These are phyloP conservation scores for Rubroboletus satanas DNA, from an alignment of 768 basidiomycete species.

Conservation along the genomic window DNA sequence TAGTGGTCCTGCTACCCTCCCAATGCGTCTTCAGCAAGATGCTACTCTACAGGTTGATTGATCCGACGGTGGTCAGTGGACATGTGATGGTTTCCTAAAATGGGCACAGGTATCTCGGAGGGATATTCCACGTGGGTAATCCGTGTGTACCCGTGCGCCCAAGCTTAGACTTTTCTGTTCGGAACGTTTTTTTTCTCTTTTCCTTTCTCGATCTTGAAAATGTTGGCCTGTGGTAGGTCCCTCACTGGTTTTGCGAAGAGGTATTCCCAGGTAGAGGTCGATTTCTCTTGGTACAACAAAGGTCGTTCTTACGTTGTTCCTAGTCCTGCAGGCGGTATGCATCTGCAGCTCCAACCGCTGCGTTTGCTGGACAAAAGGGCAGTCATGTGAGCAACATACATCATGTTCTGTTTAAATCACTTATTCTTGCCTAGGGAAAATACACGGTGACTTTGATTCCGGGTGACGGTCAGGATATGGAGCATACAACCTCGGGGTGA, in stretches of 20 bases:
- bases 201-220: conserved; percentile 32
- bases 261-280: conserved; percentile 43
- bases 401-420: not conserved
- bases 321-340: conserved; percentile 65
- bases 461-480: conserved; percentile 70
- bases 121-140: conserved; percentile 17
- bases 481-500: conserved; percentile 3
- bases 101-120: not conserved
- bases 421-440: conserved; percentile 64
- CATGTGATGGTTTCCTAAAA: conserved; percentile 7
- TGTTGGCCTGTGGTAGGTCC: conserved; percentile 55
- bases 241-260: conserved; percentile 53
- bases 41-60: not conserved
- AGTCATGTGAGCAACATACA: conserved; percentile 58
- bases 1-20: not conserved
- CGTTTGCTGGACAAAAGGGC: conserved; percentile 87
- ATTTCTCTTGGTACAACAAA: not conserved
- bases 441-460: conserved; percentile 96
- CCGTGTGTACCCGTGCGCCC: conserved; percentile 25
- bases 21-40: not conserved
- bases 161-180: conserved; percentile 13
- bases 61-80: not conserved
- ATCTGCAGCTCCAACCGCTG: conserved; percentile 73
- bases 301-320: conserved; percentile 14
- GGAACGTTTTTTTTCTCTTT: conserved; percentile 14